Percentiles rank a stretch among this genome's conserved stretches.
phyloP scores from a whole-genome alignment of 306 rosid species.

The Amphicarpaea edgeworthii region DNA sequence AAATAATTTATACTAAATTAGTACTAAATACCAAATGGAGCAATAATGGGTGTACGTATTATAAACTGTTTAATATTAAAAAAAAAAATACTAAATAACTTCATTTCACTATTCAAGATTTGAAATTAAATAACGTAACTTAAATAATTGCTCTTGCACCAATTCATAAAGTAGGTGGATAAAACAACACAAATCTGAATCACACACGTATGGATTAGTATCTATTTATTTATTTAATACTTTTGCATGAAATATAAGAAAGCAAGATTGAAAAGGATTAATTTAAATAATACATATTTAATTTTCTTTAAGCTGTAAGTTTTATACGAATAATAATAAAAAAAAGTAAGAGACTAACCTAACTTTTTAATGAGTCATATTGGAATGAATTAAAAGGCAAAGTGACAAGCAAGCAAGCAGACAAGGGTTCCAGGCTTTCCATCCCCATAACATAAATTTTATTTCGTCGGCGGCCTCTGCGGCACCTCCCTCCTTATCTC shows the following conservation, averaged over 20 bases:
- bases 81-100: not conserved
- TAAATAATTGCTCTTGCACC: not conserved
- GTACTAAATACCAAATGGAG: too few relatives aligned
- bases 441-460: slow-evolving; percentile 36
- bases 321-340: too few relatives aligned
- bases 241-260: not conserved
- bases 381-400: not conserved
- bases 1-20: too few relatives aligned
- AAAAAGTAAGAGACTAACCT: too few relatives aligned
- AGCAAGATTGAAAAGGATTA: not conserved
- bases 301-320: too few relatives aligned
- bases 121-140: not conserved
- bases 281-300: too few relatives aligned
- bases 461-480: slow-evolving; percentile 58
- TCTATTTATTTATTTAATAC: not conserved
- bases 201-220: not conserved
- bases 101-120: not conserved
- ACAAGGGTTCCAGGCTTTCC: slow-evolving; percentile 40
- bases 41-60: too few relatives aligned
- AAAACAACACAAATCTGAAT: slow-evolving; percentile 23
- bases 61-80: too few relatives aligned
- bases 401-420: slow-evolving; percentile 20
- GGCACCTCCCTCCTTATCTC: slow-evolving; percentile 45
- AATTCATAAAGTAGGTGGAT: not conserved
- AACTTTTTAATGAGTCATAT: too few relatives aligned